Evolutionary conservation across 768 basidiomycete genomes (phyloP), one percentile per base, ranked within the genome.

Genomic region (Scleroderma bovista): DNA sequence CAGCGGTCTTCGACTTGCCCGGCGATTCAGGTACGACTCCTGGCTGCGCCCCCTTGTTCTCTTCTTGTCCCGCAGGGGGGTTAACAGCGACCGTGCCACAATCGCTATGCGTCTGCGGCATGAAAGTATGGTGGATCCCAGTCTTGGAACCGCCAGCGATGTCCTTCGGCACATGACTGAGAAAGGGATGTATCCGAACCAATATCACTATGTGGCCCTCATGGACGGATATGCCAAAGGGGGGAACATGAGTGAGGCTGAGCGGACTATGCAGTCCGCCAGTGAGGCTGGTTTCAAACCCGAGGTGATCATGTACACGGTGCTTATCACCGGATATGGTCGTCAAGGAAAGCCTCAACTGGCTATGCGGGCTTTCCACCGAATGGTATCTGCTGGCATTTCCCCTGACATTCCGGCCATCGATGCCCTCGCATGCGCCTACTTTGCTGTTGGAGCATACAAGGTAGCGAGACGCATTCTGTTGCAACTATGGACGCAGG

Each of bases 261-360:
- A 74, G 50, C 71, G 72, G 45, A 68, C 82, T 38, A 75, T 93
- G 71, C 68, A 66, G 51, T 66, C 78, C 16, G 78, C 81, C 23
- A 58, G 62, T 36, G 65, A 69, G 36, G 71, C 74, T 5, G 80
- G 81, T 22, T 62, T 85, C 51, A 64, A 70, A 20, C 78, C 83
- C 19, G 81, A 83, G 55, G 74, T 79, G 17, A 76, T 83, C 40
- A 80, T 88, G 76, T 87, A 82, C 71, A 91, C 89, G 22, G 81
- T 84, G 53, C 75, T 93, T 52, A 83, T 93, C 56, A 72, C 75
- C 32, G 89, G 86, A 2, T 77, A 84, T 63, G 85, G 79, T 19
- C 78, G 79, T n/a, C 72, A 74, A 46, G 76, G 78, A 13, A 67
- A 80, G 29, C 78, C 85, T 6, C 67, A 69, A 3, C 61, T 67